Evolutionary conservation across 371 early-diverging fungal species (phyloP).

Genomic region (Zancudomyces culisetae): DNA sequence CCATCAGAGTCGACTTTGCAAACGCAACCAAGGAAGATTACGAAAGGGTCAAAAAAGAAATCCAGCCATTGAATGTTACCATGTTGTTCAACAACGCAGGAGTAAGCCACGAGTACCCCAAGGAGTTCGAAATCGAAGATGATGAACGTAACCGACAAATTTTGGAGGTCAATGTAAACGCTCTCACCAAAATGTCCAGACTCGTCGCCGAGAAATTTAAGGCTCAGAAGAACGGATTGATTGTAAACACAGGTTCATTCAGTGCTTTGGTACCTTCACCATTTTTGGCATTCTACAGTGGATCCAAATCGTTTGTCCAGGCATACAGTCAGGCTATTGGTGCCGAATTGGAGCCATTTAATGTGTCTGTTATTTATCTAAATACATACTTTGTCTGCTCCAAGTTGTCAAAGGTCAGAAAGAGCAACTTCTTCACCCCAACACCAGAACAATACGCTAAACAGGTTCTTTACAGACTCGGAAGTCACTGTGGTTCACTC

Average conservation of each 20-base stretch:
- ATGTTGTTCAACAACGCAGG: constrained; percentile 82
- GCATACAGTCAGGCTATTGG: constrained; percentile 79
- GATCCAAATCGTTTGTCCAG: constrained; percentile 81
- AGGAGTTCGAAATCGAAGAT: constrained; percentile 56
- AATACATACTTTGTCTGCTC: constrained; percentile 87
- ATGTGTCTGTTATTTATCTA: constrained; percentile 72
- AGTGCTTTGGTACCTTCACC: constrained; percentile 77
- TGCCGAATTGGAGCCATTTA: constrained; percentile 51
- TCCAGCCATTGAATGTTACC: constrained; percentile 30
- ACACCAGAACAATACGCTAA: constrained; percentile 61
- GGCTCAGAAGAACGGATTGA: constrained; percentile 52
- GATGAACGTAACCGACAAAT: constrained; percentile 45
- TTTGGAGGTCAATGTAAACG: constrained; percentile 74
- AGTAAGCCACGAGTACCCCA: constrained; percentile 71
- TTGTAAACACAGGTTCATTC: constrained; percentile 88
- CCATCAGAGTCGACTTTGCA: constrained; percentile 68
- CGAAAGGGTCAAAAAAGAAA: constrained; percentile 33
- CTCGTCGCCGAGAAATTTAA: constrained; percentile 62
- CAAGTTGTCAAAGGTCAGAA: constrained; percentile 82
- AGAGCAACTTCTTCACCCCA: constrained; percentile 55
- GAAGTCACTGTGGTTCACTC: constrained; percentile 45
- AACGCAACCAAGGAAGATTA: constrained; percentile 41
- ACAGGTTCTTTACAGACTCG: constrained; percentile 49
- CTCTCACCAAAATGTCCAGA: constrained; percentile 66
- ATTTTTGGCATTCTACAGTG: constrained; percentile 79